These are phyloP conservation scores for Leishmania gerbilli DNA, from an alignment of 208 protist species.

Conservation along the genomic window DNA sequence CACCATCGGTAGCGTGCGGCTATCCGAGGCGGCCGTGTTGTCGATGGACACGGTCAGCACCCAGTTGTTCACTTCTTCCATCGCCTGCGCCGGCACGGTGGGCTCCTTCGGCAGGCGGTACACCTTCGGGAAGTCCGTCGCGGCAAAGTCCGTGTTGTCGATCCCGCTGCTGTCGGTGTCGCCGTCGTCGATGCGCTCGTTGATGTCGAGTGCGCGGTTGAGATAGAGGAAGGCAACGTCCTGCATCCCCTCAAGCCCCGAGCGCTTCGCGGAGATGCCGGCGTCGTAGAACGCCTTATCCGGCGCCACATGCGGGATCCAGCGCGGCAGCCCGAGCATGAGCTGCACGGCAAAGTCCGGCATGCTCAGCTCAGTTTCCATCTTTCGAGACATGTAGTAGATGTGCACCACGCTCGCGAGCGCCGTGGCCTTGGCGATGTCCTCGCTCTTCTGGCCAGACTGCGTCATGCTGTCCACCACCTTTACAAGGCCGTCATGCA, in stretches of 20 bases:
- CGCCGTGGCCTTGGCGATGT: conserved; percentile 72
- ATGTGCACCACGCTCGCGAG: conserved; percentile 79
- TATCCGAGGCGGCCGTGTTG: conserved; percentile 39
- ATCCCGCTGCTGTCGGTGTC: conserved; percentile 74
- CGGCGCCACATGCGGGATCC: conserved; percentile 88
- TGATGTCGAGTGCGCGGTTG: conserved; percentile 96
- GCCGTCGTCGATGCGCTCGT: conserved; percentile 93
- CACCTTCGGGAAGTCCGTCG: conserved; percentile 86
- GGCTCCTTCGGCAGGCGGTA: conserved; percentile 78
- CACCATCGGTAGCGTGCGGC: conserved; percentile 62
- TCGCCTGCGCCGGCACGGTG: conserved; percentile 42
- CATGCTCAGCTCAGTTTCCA: conserved; percentile 69
- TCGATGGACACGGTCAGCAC: conserved; percentile 93
- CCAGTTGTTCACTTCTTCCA: conserved; percentile 92
- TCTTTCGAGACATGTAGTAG: conserved; percentile 72
- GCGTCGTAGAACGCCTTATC: conserved; percentile 98
- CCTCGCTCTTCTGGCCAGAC: conserved; percentile 83
- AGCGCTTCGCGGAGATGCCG: conserved; percentile 87
- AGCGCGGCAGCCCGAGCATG: conserved; percentile 91
- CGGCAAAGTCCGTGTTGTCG: conserved; percentile 91
- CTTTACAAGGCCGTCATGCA: conserved; percentile 72
- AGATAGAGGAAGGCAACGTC: conserved; percentile 92
- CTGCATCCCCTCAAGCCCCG: conserved; percentile 53
- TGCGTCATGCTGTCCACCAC: conserved; percentile 73
- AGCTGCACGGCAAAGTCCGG: conserved; percentile 82